Percentiles rank a stretch among this genome's conserved stretches.
phyloP scores from a whole-genome alignment of 371 early-diverging fungal genomes.

The Parasitella parasitica region DNA sequence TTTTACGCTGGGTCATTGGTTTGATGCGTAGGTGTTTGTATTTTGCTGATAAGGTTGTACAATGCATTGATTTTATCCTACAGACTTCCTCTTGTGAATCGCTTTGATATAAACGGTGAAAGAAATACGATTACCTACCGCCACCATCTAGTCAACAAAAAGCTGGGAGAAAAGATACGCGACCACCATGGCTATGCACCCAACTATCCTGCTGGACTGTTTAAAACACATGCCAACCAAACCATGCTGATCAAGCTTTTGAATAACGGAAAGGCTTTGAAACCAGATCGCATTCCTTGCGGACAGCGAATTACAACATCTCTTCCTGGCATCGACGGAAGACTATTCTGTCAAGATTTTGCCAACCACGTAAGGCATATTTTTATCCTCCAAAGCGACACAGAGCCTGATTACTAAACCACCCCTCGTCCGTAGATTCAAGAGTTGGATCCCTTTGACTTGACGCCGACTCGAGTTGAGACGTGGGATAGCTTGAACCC shows the following conservation, averaged over 20 bases:
- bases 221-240: slow-evolving; percentile 67
- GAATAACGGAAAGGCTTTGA: slow-evolving; percentile 49
- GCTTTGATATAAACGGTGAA: slow-evolving; percentile 61
- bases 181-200: slow-evolving; percentile 70
- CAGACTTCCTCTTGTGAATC: slow-evolving; percentile 59
- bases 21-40: slow-evolving; percentile 57
- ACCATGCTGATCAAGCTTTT: slow-evolving; percentile 61
- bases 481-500: slow-evolving; percentile 70
- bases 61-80: neutral
- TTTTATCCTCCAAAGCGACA: neutral
- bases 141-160: slow-evolving; percentile 59
- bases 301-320: slow-evolving; percentile 48
- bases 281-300: slow-evolving; percentile 61
- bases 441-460: slow-evolving; percentile 72
- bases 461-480: slow-evolving; percentile 66
- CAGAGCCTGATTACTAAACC: neutral
- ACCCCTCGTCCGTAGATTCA: slow-evolving; percentile 44
- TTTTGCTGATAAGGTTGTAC: neutral
- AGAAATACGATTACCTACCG: slow-evolving; percentile 59
- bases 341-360: slow-evolving; percentile 58
- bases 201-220: slow-evolving; percentile 65
- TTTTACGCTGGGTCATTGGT: slow-evolving; percentile 71
- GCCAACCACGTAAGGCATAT: slow-evolving; percentile 54
- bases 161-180: slow-evolving; percentile 60
- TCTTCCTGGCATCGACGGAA: slow-evolving; percentile 59